Evolutionary conservation across 163 green algal genomes (phyloP), one percentile per base, ranked within the genome.

Genomic region (Scenedesmus sp.): DNA sequence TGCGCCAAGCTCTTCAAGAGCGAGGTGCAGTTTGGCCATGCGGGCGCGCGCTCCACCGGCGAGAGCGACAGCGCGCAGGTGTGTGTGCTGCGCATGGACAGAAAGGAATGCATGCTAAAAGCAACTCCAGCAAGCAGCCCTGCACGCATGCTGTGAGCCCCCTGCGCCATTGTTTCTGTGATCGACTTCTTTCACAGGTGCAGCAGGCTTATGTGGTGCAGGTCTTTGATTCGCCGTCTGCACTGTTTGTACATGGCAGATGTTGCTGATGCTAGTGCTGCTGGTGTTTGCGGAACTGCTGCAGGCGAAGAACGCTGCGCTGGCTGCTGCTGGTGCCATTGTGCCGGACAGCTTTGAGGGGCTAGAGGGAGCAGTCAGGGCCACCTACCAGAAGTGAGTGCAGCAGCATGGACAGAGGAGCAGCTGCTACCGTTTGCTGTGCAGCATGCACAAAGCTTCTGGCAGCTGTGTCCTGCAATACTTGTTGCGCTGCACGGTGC

Each of bases 11-110:
- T 99, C 60, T 99, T 99, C 95, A 97, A 97, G 89, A 97, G 94
- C 89, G 98, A 99, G 94, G 98, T 99, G 89, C 98, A 99, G 95
- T 99, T 99, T 95, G 98, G 98, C 5, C 98, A 99, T 90, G 98
- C 98, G 54, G 93, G 96, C 82, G 96, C 96, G 66, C 90, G 98
- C 97, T 97, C 94, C 88, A 97, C 97, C 20, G 98, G 97, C 2
- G 96, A 98, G 55, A 79, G 87, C 4, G 97, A 99, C 90, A 98
- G 95, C 55, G 97, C 97, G 23, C 95, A 97, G 94, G 94, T 93
- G 87, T 23, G 82, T 34, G 34, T 67, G 26, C 70, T 87, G 60
- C 56, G 60, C 56, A 77, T 23, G 67, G 20, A 13, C 67, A 46
- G 67, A 23, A 26, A 26, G 86, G 86, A 12, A 20, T 91, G 10